A percentile compares a stretch with the other conserved stretches of the same genome.
Conservation (phyloP, 768 basidiomycete species). For the Boletus edulis region DNA sequence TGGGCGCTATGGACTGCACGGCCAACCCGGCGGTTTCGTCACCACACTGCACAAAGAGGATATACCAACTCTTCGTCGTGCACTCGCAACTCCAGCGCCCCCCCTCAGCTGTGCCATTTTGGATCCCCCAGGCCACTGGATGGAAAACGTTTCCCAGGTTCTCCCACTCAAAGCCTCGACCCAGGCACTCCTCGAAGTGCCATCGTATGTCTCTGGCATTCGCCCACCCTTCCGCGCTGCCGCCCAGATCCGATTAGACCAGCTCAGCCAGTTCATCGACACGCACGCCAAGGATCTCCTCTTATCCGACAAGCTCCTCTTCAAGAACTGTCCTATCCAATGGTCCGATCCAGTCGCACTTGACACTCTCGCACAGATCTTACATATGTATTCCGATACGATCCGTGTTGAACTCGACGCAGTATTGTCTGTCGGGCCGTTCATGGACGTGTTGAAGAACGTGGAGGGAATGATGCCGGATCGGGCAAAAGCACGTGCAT, state of each 20-base stretch:
- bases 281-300: conserved; percentile 35
- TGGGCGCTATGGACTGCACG: conserved; percentile 78
- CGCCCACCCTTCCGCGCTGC: conserved; percentile 44
- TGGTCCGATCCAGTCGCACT: conserved; percentile 22
- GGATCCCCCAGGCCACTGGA: conserved; percentile 25
- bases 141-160: conserved; percentile 30
- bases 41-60: conserved; percentile 70
- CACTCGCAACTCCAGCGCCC: conserved; percentile 50
- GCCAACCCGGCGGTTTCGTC: conserved; percentile 56
- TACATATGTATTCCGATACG: conserved; percentile 35
- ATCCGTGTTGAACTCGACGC: conserved; percentile 23
- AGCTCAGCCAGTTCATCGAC: conserved; percentile 46
- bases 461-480: conserved; percentile 27
- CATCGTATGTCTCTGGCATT: conserved; percentile 45
- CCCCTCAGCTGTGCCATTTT: conserved; percentile 56
- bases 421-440: conserved; percentile 20
- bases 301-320: conserved; percentile 41
- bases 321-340: conserved; percentile 36
- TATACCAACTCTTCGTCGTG: conserved; percentile 54
- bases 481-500: not conserved
- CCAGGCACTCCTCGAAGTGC: conserved; percentile 46
- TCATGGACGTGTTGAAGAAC: conserved; percentile 16
- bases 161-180: conserved; percentile 45
- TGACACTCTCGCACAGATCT: conserved; percentile 17
- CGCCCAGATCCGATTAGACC: conserved; percentile 19